A percentile compares a stretch with the other conserved stretches of the same genome.
Conservation (phyloP, 768 basidiomycete species). For the Pleurotus platypus region DNA sequence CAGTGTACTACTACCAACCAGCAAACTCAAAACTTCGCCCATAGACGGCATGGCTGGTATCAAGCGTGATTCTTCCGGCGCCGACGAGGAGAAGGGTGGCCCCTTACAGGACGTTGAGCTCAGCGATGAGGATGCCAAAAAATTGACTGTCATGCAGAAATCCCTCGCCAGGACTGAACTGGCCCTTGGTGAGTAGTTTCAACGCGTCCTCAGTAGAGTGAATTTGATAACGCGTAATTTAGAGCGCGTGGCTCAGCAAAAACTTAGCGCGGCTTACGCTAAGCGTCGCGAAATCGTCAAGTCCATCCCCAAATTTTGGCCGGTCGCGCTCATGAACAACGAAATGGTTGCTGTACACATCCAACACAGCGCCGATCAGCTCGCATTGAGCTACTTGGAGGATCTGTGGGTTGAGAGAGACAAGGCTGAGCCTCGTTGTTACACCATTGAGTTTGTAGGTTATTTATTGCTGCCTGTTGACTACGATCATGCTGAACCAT, state of each 20-base stretch:
- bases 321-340: slow-evolving; percentile 80
- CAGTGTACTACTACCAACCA: background rate
- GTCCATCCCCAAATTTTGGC: slow-evolving; percentile 78
- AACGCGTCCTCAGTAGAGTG: background rate
- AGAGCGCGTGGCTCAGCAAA: slow-evolving; percentile 66
- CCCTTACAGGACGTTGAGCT: slow-evolving; percentile 66
- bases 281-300: slow-evolving; percentile 66
- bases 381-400: slow-evolving; percentile 79
- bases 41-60: slow-evolving; percentile 40
- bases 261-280: slow-evolving; percentile 60
- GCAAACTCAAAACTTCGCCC: slow-evolving; percentile 13
- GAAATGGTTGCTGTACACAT: slow-evolving; percentile 56
- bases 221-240: slow-evolving; percentile 9
- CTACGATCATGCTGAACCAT: background rate
- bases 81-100: slow-evolving; percentile 63
- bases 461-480: background rate
- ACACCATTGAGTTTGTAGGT: slow-evolving; percentile 87
- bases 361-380: slow-evolving; percentile 73
- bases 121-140: slow-evolving; percentile 67
- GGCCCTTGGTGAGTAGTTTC: slow-evolving; percentile 54
- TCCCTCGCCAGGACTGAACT: slow-evolving; percentile 71
- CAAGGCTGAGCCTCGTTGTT: slow-evolving; percentile 70
- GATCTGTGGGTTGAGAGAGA: slow-evolving; percentile 84
- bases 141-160: slow-evolving; percentile 62
- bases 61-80: slow-evolving; percentile 80